phyloP scores from a whole-genome alignment of 257 asterid genomes.

The Solanum etuberosum region DNA sequence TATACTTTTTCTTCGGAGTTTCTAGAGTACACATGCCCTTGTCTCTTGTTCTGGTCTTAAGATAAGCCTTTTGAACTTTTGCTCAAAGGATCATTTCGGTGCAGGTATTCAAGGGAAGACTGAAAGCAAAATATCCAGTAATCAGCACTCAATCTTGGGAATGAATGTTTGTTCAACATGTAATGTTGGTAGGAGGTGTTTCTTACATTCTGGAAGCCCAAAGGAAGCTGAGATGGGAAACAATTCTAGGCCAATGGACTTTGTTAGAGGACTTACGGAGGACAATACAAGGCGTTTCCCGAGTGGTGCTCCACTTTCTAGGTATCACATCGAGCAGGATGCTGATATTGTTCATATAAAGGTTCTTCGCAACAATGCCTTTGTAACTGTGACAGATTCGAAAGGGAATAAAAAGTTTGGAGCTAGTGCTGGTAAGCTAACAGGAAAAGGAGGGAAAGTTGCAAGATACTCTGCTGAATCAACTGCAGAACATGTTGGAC shows the following conservation, averaged over 20 bases:
- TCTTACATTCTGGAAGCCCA: slow-evolving; percentile 35
- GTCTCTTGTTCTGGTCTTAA: not conserved
- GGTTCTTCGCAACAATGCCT: slow-evolving; percentile 75
- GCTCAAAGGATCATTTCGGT: not conserved
- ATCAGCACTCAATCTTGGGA: slow-evolving; percentile 15
- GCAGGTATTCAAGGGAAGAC: slow-evolving; percentile 14
- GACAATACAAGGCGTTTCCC: not conserved
- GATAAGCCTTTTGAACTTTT: not conserved
- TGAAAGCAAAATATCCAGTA: slow-evolving; percentile 2
- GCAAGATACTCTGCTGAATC: slow-evolving; percentile 68
- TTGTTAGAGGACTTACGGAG: slow-evolving; percentile 7
- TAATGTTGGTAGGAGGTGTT: slow-evolving; percentile 20
- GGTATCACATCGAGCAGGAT: slow-evolving; percentile 40
- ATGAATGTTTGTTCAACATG: slow-evolving; percentile 14
- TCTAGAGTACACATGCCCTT: not conserved
- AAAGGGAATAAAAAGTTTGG: slow-evolving; percentile 70
- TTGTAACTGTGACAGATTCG: slow-evolving; percentile 69
- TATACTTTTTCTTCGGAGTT: not conserved
- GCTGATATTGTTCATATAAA: slow-evolving; percentile 84
- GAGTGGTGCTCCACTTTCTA: slow-evolving; percentile 3
- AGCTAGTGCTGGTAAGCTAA: slow-evolving; percentile 55
- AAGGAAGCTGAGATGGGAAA: slow-evolving; percentile 23
- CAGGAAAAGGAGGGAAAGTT: slow-evolving; percentile 59
- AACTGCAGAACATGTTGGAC: slow-evolving; percentile 82
- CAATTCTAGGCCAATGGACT: slow-evolving; percentile 14